These are phyloP conservation scores for Torulaspora microellipsoides DNA, from an alignment of 805 yeast species.

Conservation along the genomic window DNA sequence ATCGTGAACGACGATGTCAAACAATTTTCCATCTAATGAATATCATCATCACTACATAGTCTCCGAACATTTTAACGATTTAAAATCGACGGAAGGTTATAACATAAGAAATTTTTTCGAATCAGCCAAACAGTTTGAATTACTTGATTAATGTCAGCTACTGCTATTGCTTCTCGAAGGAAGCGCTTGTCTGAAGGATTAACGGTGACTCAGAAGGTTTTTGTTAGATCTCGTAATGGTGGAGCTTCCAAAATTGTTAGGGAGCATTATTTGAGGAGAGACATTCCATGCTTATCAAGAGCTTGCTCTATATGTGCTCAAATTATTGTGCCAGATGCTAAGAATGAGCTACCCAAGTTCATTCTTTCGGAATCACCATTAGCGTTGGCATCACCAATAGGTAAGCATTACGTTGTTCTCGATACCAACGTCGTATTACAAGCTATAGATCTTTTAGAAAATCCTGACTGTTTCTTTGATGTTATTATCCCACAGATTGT, in stretches of 20 bases:
- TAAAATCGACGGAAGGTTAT: too few relatives aligned
- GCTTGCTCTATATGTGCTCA: slow-evolving; percentile 60
- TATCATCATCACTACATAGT: too few relatives aligned
- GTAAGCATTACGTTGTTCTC: slow-evolving; percentile 74
- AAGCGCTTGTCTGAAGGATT: slow-evolving; percentile 49
- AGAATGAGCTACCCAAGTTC: slow-evolving; percentile 61
- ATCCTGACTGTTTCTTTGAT: slow-evolving; percentile 69
- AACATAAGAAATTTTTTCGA: too few relatives aligned
- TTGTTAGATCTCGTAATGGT: slow-evolving; percentile 86
- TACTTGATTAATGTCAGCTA: slow-evolving; percentile 11
- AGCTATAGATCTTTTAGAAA: slow-evolving; percentile 87
- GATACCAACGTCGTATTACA: slow-evolving; percentile 87
- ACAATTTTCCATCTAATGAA: too few relatives aligned
- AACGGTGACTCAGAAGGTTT: slow-evolving; percentile 80
- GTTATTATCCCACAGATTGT: slow-evolving; percentile 95
- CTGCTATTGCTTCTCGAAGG: slow-evolving; percentile 25
- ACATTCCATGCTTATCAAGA: slow-evolving; percentile 84
- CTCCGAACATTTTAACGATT: too few relatives aligned
- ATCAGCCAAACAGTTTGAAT: too few relatives aligned
- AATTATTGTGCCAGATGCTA: slow-evolving; percentile 53
- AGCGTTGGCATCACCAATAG: slow-evolving; percentile 41
- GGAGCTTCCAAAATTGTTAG: slow-evolving; percentile 86
- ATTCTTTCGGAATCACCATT: slow-evolving; percentile 62
- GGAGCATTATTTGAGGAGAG: slow-evolving; percentile 89
- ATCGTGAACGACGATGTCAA: too few relatives aligned